Conservation (phyloP, 116 monocot genomes). For the Papilionanthe hybrid region DNA sequence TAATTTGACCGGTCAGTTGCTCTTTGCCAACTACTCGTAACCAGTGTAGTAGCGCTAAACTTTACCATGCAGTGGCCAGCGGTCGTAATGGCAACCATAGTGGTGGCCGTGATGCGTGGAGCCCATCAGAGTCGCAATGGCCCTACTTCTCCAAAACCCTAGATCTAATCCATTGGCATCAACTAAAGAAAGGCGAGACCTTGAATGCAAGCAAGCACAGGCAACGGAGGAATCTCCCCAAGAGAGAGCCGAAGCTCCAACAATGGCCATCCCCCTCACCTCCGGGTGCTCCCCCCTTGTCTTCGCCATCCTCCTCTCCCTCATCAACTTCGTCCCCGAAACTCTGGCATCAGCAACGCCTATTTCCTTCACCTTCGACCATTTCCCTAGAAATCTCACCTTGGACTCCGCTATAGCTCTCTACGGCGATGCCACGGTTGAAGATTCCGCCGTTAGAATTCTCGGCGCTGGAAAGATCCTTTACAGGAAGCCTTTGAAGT, state of each 20-base stretch:
- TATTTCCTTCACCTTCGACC: constrained; percentile 59
- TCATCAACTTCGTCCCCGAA: background rate
- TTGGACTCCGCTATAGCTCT: constrained; percentile 31
- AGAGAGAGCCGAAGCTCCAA: background rate
- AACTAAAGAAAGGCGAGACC: background rate
- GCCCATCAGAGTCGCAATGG: background rate
- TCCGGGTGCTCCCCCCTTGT: constrained; percentile 4
- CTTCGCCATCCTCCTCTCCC: constrained; percentile 4
- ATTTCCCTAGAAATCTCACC: constrained; percentile 28
- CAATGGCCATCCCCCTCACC: constrained; percentile 9
- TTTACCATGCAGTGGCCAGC: background rate
- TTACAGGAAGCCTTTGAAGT: constrained; percentile 38
- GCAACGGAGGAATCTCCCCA: background rate
- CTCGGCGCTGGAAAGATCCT: constrained; percentile 23
- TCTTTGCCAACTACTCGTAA: too few relatives aligned
- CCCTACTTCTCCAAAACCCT: background rate
- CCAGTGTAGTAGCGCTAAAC: too few relatives aligned
- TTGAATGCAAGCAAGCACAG: background rate
- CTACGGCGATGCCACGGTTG: constrained; percentile 38
- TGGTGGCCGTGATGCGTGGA: constrained; percentile 3
- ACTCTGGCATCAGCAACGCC: constrained; percentile 13
- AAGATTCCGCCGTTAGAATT: constrained; percentile 32
- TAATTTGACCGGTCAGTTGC: too few relatives aligned
- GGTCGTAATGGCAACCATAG: background rate
- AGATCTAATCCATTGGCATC: background rate